Base-by-base conservation (phyloP, 129 eudicot genomes). In the Pulicaria dysenterica region DNA sequence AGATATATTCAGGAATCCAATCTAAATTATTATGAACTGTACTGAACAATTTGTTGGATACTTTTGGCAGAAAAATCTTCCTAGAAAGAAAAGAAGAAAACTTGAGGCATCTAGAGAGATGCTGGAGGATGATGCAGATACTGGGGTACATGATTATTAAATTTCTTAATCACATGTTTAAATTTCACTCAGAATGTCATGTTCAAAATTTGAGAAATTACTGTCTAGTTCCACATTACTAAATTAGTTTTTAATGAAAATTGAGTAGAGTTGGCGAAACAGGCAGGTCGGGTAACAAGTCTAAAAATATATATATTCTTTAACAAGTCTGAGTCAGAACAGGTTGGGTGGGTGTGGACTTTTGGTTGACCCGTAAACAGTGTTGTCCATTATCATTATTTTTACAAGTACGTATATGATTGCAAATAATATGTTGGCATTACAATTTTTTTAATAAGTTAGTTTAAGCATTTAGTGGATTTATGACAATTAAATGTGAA, bases 71-170 rank as follows among this genome's bases (percentile, higher is more conserved):
- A 88, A 86, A 90, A 85, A 94, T 75, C 77, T 94, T 73, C 97
- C 99, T 15, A 87, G 96, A 73, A 94, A 90, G 85, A 82, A 94
- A 67, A 70, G 99, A 63, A 88, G 99, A 82, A 86, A 83, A 80
- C 85, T 90, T 78, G 99, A 94, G 77, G 99, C 99, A 60, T 93
- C 91, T 64, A 84, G 99, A 80, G 96, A 90, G 83, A 82, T 73
- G 84, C 77, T 94, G 67, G 99, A 90, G 68, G 91, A 85, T 46
- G 93, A 88, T 24, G 77, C 81, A 64, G 98, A 79, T 59, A 69
- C 57, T 45, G 85, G 84, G 87, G 98, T 85, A 80, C 15, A 79
- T 24, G 31, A 24, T 24, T 24, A 24, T 24, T 0, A 2, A 24
- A 0, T 24, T 24, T 24, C 2, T 2, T 24, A 47, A 24, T 42